Evolutionary conservation across 164 flowering plant genomes (phyloP).

Genomic region (Macadamia tetraphylla): DNA sequence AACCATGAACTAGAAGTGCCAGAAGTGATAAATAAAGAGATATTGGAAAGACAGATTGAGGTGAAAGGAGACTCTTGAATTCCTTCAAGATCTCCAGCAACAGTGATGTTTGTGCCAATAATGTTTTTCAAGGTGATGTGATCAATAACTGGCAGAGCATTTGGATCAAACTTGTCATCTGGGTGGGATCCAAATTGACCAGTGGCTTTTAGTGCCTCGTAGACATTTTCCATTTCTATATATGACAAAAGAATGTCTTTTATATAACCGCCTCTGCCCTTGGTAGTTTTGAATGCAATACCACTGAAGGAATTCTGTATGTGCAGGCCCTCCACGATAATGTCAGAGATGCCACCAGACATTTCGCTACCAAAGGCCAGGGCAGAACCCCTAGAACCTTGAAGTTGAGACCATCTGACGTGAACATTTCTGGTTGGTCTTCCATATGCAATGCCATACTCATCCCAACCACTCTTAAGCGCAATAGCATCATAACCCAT

Average conservation of each 20-base stretch:
- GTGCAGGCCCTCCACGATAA: conserved; percentile 35
- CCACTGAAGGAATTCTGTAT: conserved; percentile 39
- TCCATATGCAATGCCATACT: conserved; percentile 59
- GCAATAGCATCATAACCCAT: conserved; percentile 55
- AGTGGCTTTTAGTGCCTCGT: conserved; percentile 32
- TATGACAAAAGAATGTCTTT: conserved; percentile 37
- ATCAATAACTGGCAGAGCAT: conserved; percentile 43
- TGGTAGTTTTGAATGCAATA: conserved; percentile 39
- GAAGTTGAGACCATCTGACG: conserved; percentile 33
- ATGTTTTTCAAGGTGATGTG: conserved; percentile 44
- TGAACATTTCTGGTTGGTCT: conserved; percentile 47
- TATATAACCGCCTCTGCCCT: conserved; percentile 61
- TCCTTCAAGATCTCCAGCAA: conserved; percentile 55
- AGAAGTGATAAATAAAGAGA: conserved; percentile 32
- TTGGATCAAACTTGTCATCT: conserved; percentile 51
- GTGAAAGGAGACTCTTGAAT: conserved; percentile 57
- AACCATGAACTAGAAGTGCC: conserved; percentile 41
- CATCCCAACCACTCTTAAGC: conserved; percentile 83
- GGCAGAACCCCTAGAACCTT: conserved; percentile 43
- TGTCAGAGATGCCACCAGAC: conserved; percentile 69
- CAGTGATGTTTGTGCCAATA: conserved; percentile 38
- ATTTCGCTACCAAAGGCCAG: conserved; percentile 71
- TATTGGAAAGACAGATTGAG: conserved; percentile 46
- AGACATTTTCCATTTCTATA: conserved; percentile 36
- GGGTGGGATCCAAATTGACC: conserved; percentile 50